These are phyloP conservation scores for Sclerotinia minor DNA, from an alignment of 2,329 filamentous ascomycete genomes.

Conservation along the genomic window DNA sequence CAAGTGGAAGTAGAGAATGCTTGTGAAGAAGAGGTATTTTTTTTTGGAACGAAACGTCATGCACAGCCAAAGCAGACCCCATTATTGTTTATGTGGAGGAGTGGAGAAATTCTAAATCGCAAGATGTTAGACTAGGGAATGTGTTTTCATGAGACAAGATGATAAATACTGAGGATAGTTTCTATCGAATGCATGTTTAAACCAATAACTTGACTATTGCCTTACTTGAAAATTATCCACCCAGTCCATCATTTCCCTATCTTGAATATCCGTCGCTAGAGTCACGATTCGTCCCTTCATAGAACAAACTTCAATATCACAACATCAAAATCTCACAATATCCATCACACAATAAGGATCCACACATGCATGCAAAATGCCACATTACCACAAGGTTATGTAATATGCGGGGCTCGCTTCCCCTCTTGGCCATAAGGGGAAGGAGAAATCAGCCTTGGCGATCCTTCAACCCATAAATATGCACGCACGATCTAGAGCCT, in stretches of 20 bases:
- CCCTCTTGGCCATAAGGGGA: background rate
- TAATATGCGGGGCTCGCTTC: constrained; percentile 10
- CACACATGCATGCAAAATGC: background rate
- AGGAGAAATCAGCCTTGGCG: background rate
- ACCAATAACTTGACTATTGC: background rate
- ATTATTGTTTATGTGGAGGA: background rate
- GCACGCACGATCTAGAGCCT: constrained; percentile 3
- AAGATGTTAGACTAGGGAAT: too few relatives aligned
- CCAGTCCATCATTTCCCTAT: background rate
- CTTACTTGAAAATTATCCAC: background rate
- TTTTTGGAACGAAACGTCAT: background rate
- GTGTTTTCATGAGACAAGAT: background rate
- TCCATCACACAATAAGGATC: background rate
- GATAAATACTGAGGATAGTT: background rate
- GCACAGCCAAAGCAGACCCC: background rate
- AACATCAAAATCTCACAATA: background rate
- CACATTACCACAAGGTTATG: background rate
- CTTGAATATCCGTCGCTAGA: background rate
- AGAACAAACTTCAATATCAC: background rate
- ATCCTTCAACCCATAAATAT: constrained; percentile 12
- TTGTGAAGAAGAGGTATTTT: too few relatives aligned
- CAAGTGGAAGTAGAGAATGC: too few relatives aligned
- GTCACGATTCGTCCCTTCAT: background rate
- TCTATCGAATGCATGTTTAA: background rate
- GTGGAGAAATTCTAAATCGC: background rate